A percentile compares a stretch with the other conserved stretches of the same genome.
phyloP scores from a whole-genome alignment of 306 rosid species.

The Castanea sativa region DNA sequence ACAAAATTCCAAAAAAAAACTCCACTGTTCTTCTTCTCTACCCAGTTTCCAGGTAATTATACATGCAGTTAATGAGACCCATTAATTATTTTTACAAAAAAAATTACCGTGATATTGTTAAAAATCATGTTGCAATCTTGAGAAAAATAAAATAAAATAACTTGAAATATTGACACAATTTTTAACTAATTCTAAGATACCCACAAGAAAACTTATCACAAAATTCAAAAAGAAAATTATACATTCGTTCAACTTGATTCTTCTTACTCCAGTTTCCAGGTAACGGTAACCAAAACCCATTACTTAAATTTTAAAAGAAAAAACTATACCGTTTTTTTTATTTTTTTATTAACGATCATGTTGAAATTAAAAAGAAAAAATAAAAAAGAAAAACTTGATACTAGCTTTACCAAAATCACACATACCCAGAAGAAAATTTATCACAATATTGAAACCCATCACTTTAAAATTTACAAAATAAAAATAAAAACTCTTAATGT shows the following conservation, averaged over 20 bases:
- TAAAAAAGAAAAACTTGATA: not conserved
- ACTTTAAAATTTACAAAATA: too few species aligned
- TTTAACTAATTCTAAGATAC: not conserved
- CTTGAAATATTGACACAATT: not conserved
- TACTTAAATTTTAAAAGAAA: slow-evolving; percentile 12
- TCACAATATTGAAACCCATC: not conserved
- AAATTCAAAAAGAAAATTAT: not conserved
- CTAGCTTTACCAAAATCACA: not conserved
- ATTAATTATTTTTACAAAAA: not conserved
- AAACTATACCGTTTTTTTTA: not conserved
- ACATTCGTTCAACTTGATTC: not conserved
- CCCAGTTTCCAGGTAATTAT: not conserved
- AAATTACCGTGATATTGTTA: not conserved
- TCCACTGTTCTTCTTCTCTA: not conserved
- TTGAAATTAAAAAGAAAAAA: not conserved
- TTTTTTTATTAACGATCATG: not conserved
- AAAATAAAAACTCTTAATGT: too few species aligned
- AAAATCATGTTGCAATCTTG: not conserved
- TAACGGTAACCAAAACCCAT: slow-evolving; percentile 15
- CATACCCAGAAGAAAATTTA: not conserved
- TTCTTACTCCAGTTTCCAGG: slow-evolving; percentile 16
- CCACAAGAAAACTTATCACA: not conserved
- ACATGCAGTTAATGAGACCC: not conserved
- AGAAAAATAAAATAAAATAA: not conserved
- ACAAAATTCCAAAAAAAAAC: not conserved